Evolutionary conservation across 108 stramenopile genomes (phyloP).

Genomic region (Fistulifera solaris): DNA sequence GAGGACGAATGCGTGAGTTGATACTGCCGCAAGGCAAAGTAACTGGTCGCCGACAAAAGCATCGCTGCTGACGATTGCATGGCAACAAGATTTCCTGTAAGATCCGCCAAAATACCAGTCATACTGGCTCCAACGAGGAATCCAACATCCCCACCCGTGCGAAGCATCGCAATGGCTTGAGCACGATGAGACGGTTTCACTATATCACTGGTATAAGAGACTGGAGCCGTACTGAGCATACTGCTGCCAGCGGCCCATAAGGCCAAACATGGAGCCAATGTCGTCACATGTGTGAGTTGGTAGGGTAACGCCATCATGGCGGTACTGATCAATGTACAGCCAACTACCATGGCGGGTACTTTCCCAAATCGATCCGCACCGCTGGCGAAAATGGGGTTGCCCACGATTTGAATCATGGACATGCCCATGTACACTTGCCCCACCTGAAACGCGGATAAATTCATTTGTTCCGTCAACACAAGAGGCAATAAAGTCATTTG

Average conservation of each 20-base stretch:
- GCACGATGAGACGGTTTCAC: constrained; percentile 55
- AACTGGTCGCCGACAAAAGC: constrained; percentile 54
- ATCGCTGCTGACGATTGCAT: constrained; percentile 64
- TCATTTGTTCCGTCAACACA: constrained; percentile 54
- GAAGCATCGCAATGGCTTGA: constrained; percentile 70
- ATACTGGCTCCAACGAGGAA: constrained; percentile 67
- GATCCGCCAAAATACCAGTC: constrained; percentile 63
- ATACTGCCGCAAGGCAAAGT: constrained; percentile 44
- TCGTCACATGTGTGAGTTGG: constrained; percentile 15
- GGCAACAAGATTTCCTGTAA: constrained; percentile 55
- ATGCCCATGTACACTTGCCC: constrained; percentile 82
- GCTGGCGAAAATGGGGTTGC: constrained; percentile 58
- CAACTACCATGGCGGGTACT: constrained; percentile 56
- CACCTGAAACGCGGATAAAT: constrained; percentile 51
- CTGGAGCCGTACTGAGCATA: constrained; percentile 61
- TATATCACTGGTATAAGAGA: constrained; percentile 61
- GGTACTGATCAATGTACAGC: constrained; percentile 52
- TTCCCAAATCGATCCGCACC: constrained; percentile 64
- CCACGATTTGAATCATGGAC: constrained; percentile 67
- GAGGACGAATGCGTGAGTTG: too few relatives aligned
- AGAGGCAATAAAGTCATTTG: constrained; percentile 85
- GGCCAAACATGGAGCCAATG: constrained; percentile 49
- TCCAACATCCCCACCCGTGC: constrained; percentile 80
- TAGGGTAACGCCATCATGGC: constrained; percentile 53
- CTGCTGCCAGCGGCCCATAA: constrained; percentile 66